Percentiles rank a stretch among this genome's conserved stretches.
phyloP scores from a whole-genome alignment of 495 filamentous ascomycete genomes.

The Podospora bellae-mahoneyi region DNA sequence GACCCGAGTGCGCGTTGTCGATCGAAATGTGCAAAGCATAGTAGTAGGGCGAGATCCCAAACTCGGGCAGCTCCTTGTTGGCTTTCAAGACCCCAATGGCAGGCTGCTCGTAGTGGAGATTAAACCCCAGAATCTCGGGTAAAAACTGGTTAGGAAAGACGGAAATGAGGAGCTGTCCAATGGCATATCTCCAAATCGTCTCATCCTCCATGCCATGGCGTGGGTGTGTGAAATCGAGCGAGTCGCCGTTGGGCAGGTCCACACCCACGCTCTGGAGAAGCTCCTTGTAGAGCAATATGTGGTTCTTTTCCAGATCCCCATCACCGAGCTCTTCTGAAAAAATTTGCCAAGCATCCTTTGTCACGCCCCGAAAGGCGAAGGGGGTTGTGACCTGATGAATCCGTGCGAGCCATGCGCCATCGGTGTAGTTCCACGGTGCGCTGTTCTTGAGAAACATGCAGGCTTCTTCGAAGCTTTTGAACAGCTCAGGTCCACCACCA shows the following conservation, averaged over 20 bases:
- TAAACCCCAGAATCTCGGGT: constrained; percentile 52
- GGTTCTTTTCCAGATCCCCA: constrained; percentile 46
- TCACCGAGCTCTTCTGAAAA: constrained; percentile 52
- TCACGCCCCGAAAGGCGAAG: constrained; percentile 33
- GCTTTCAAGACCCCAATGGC: constrained; percentile 42
- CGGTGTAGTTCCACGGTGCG: constrained; percentile 49
- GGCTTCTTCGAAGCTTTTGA: constrained; percentile 38
- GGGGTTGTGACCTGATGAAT: constrained; percentile 44
- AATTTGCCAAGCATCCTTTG: constrained; percentile 49
- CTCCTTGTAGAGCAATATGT: constrained; percentile 43
- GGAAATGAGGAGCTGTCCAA: constrained; percentile 48
- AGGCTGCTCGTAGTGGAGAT: constrained; percentile 49
- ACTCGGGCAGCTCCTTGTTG: constrained; percentile 43
- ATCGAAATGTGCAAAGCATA: constrained; percentile 52
- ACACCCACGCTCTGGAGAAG: constrained; percentile 39
- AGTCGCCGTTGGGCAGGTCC: constrained; percentile 24
- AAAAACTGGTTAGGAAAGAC: constrained; percentile 49
- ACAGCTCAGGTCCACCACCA: constrained; percentile 29
- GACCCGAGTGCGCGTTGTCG: constrained; percentile 49
- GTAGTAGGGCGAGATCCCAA: constrained; percentile 46
- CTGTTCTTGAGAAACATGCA: constrained; percentile 40
- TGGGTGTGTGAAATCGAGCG: constrained; percentile 35
- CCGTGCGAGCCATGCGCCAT: constrained; percentile 51
- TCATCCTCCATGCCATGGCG: constrained; percentile 33
- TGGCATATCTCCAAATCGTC: constrained; percentile 43